phyloP scores from a whole-genome alignment of 2,329 filamentous ascomycete species.

The Microdochium paspali region DNA sequence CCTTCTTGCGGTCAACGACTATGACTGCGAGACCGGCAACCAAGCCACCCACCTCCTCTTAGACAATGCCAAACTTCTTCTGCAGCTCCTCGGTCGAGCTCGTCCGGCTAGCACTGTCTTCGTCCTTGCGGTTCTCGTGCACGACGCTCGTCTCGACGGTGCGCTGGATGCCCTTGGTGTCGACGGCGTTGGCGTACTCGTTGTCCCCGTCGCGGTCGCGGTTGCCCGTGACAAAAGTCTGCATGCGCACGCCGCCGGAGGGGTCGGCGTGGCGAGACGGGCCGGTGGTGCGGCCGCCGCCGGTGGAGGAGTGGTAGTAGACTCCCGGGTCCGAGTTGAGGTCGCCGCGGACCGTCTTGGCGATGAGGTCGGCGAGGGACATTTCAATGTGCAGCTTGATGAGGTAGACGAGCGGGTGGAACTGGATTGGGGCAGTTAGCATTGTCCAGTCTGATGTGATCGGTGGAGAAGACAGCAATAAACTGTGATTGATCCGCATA shows the following conservation, averaged over 20 bases:
- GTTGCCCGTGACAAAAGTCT: background rate
- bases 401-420: slow-evolving; percentile 32
- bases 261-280: background rate
- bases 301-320: background rate
- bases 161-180: slow-evolving; percentile 1
- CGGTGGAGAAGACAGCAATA: no score
- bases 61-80: slow-evolving; percentile 1
- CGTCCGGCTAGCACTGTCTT: background rate
- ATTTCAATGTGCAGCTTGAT: slow-evolving; percentile 36
- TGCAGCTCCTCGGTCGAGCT: slow-evolving; percentile 3
- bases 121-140: background rate
- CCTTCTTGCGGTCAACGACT: no score
- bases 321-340: background rate
- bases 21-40: no score
- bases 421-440: no score
- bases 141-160: slow-evolving; percentile 2
- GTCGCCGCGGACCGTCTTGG: slow-evolving; percentile 12
- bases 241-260: background rate
- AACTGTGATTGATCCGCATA: no score
- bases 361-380: slow-evolving; percentile 33
- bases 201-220: background rate
- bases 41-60: no score
- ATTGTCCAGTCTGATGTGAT: no score
- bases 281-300: background rate
- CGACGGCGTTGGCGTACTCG: background rate